Conservation (phyloP, 2,329 filamentous ascomycete species). For the Diplodia sapinea region DNA sequence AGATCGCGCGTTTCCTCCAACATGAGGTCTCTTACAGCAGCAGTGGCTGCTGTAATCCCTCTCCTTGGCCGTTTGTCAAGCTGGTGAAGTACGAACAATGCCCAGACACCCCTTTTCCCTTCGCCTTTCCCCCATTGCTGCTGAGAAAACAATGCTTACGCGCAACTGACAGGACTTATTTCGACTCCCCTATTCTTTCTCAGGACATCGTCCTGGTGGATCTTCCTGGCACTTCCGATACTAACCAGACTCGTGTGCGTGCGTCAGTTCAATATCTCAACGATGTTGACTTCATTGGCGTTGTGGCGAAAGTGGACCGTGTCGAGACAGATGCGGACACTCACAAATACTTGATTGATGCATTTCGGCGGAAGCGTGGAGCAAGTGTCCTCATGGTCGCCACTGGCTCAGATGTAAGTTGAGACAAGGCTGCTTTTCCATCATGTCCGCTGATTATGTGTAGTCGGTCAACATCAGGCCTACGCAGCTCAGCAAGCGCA, state of each 20-base stretch:
- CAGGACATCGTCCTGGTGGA: conserved; percentile 36
- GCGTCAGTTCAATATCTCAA: conserved; percentile 34
- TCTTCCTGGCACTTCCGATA: conserved; percentile 33
- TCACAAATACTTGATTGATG: conserved; percentile 34
- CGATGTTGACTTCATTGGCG: conserved; percentile 36
- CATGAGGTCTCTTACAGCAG: neutral
- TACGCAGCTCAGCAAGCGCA: neutral
- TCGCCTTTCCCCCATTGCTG: too few relatives aligned
- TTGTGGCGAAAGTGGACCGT: conserved; percentile 36
- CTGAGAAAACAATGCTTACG: neutral
- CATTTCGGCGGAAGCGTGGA: conserved; percentile 33
- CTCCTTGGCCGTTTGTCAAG: conserved; percentile 38
- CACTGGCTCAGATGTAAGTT: conserved; percentile 35
- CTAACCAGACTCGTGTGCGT: conserved; percentile 33
- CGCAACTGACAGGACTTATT: neutral
- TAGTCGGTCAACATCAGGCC: neutral
- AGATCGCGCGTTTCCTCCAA: neutral
- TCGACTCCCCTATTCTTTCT: conserved; percentile 24
- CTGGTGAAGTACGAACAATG: conserved; percentile 33
- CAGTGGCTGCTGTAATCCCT: neutral
- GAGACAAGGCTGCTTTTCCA: too few relatives aligned
- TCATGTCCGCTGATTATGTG: neutral
- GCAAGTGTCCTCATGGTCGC: conserved; percentile 37
- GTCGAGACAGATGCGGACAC: conserved; percentile 32
- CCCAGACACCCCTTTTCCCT: neutral